Percentiles rank a stretch among this genome's conserved stretches.
Evolutionary conservation across 345 rosid genomes (phyloP).

Genomic region (Reutealis trisperma): DNA sequence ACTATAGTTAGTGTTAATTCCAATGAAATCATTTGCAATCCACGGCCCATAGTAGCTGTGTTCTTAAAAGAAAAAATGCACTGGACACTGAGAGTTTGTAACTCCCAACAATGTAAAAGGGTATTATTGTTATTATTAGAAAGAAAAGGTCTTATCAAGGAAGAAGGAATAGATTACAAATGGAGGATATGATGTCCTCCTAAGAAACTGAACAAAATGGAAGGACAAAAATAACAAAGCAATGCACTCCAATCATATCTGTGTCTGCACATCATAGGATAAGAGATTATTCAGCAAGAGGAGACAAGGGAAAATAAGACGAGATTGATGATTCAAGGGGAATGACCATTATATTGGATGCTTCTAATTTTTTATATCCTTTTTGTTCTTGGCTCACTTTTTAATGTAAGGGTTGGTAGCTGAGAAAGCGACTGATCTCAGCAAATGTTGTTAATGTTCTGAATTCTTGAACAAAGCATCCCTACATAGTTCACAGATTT

Average conservation of each 20-base stretch:
- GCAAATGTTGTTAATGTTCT: background rate
- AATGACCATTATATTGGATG: too few relatives aligned
- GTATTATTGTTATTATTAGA: background rate
- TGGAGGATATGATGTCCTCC: background rate
- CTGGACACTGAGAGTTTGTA: background rate
- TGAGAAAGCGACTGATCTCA: background rate
- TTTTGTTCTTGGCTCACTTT: background rate
- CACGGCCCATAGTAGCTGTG: background rate
- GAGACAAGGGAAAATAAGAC: too few relatives aligned
- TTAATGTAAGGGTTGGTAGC: background rate
- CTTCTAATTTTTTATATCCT: background rate
- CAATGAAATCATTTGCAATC: background rate
- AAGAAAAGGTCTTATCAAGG: background rate
- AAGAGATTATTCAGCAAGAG: too few relatives aligned
- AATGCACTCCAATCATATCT: too few relatives aligned
- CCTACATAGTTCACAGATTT: too few relatives aligned
- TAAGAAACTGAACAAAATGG: too few relatives aligned
- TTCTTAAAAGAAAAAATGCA: background rate
- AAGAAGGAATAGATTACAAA: background rate
- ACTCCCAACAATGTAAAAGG: background rate
- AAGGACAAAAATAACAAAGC: too few relatives aligned
- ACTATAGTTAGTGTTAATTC: background rate
- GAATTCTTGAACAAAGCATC: slow-evolving; percentile 4
- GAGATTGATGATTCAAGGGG: background rate
- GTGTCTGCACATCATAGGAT: too few relatives aligned